These are phyloP conservation scores for Cytospora chrysosperma DNA, from an alignment of 2,329 filamentous ascomycete species.

Conservation along the genomic window DNA sequence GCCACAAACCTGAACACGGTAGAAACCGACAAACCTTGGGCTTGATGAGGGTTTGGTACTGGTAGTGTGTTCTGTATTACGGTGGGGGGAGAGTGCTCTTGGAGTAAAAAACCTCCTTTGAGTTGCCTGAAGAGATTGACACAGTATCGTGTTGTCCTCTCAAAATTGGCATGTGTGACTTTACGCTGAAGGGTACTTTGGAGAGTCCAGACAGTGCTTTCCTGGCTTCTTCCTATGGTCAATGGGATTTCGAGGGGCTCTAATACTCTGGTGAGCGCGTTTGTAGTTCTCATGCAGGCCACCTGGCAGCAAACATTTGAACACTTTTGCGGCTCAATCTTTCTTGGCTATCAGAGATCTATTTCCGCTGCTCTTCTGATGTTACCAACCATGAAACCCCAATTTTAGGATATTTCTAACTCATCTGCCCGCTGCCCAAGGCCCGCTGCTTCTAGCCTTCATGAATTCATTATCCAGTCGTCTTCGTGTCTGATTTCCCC, in stretches of 20 bases:
- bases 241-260: background rate
- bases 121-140: background rate
- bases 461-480: no score
- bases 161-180: background rate
- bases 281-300: background rate
- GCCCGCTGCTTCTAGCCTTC: no score
- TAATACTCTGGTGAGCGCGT: background rate
- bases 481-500: no score
- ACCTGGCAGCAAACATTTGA: background rate
- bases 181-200: background rate
- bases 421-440: no score
- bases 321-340: background rate
- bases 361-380: no score
- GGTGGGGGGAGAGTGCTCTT: background rate
- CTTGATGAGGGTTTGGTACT: conserved; percentile 26
- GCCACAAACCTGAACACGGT: conserved; percentile 54
- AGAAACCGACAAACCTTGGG: conserved; percentile 50
- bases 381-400: no score
- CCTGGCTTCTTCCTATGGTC: background rate
- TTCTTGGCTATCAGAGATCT: background rate
- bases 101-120: background rate
- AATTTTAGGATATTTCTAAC: no score
- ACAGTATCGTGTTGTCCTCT: background rate
- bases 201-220: background rate
- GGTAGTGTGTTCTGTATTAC: background rate